These are phyloP conservation scores for Nemania diffusa DNA, from an alignment of 2,329 filamentous ascomycete species.

Conservation along the genomic window DNA sequence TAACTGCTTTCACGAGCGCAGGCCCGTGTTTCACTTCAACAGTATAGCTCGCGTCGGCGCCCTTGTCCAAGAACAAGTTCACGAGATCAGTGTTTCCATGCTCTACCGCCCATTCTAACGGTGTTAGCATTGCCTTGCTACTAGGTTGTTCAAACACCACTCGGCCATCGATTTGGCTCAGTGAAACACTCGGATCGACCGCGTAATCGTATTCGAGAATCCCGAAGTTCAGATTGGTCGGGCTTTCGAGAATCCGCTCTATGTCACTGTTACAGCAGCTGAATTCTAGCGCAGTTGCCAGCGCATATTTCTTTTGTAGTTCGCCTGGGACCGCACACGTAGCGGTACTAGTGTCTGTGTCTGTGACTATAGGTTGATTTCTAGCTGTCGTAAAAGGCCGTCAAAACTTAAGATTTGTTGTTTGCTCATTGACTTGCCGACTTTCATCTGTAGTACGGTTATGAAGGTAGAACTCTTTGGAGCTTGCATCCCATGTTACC, in stretches of 20 bases:
- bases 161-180: no score
- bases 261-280: not conserved
- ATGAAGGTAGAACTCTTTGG: not conserved
- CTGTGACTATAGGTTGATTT: no score
- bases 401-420: no score
- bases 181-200: not conserved
- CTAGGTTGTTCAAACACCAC: no score
- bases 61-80: not conserved
- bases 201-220: not conserved
- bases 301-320: not conserved
- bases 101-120: conserved; percentile 12
- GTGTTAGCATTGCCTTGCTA: not conserved
- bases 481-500: not conserved
- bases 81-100: conserved; percentile 14
- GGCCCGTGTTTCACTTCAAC: not conserved
- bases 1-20: not conserved
- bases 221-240: not conserved
- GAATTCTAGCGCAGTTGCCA: not conserved
- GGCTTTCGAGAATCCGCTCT: not conserved
- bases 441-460: not conserved
- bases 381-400: not conserved
- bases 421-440: not conserved
- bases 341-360: no score
- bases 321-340: no score
- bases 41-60: not conserved